phyloP scores from a whole-genome alignment of 257 asterid genomes.

The Fraxinus cuspidata region DNA sequence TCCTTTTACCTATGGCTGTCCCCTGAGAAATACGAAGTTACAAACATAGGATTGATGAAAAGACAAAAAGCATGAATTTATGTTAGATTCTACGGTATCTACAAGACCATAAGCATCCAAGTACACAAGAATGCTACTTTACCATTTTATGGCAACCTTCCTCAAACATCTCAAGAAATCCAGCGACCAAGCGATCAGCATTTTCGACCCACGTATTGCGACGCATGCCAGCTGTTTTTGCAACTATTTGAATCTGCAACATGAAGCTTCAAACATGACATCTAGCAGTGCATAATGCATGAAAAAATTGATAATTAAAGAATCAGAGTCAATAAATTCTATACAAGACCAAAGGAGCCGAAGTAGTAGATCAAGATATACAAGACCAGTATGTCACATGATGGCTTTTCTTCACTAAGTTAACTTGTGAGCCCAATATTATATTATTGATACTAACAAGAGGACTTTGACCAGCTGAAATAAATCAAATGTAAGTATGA shows the following conservation, averaged over 20 bases:
- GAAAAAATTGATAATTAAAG: not conserved
- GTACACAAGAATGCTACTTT: not conserved
- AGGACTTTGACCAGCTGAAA: not conserved
- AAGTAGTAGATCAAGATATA: no score
- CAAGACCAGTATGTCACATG: not conserved
- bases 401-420: not conserved
- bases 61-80: not conserved
- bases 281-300: not conserved
- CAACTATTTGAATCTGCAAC: constrained; percentile 57
- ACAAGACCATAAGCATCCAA: not conserved
- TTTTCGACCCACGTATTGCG: constrained; percentile 60
- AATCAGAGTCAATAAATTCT: no score
- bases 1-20: constrained; percentile 29
- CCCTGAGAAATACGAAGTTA: constrained; percentile 18
- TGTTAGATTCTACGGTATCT: not conserved
- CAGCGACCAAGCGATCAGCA: constrained; percentile 61
- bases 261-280: not conserved
- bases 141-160: constrained; percentile 33
- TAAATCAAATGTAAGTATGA: not conserved
- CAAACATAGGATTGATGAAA: not conserved
- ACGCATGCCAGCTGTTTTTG: constrained; percentile 40
- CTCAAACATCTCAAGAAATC: constrained; percentile 66
- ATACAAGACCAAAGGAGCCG: no score
- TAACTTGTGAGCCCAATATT: not conserved
- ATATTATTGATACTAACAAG: not conserved